Percentiles rank a stretch among this genome's conserved stretches.
These are phyloP conservation scores for Aspergillus mulundensis DNA, from an alignment of 495 filamentous ascomycete genomes.

Conservation along the genomic window DNA sequence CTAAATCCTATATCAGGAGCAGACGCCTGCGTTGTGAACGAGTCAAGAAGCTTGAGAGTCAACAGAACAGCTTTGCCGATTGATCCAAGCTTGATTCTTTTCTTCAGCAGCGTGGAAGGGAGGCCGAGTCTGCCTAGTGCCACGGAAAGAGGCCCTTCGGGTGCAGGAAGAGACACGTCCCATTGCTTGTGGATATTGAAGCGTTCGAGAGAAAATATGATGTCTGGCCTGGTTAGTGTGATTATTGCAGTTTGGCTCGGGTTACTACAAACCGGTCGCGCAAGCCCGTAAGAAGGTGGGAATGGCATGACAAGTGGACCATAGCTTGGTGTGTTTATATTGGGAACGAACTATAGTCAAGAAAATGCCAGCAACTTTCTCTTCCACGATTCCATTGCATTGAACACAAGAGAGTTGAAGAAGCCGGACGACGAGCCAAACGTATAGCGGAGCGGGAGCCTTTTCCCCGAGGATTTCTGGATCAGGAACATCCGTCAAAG, in stretches of 20 bases:
- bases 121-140: constrained; percentile 34
- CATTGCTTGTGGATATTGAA: constrained; percentile 6
- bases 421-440: constrained; percentile 63
- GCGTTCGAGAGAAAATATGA: constrained; percentile 33
- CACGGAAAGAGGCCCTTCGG: constrained; percentile 26
- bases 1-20: constrained; percentile 13
- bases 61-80: constrained; percentile 23
- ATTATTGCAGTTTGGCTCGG: not conserved
- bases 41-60: constrained; percentile 27
- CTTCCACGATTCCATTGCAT: constrained; percentile 22
- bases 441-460: constrained; percentile 61
- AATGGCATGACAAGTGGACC: constrained; percentile 26
- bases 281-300: constrained; percentile 34
- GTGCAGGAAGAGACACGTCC: constrained; percentile 23
- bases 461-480: constrained; percentile 41
- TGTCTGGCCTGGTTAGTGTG: constrained; percentile 30
- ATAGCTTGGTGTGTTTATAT: constrained; percentile 30
- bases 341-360: constrained; percentile 33
- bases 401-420: constrained; percentile 29
- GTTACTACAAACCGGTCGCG: constrained; percentile 31
- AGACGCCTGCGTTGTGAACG: constrained; percentile 16
- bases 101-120: constrained; percentile 26
- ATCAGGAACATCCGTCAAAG: constrained; percentile 52
- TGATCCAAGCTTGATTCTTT: constrained; percentile 21
- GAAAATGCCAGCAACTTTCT: constrained; percentile 30